Evolutionary conservation across 164 flowering plant genomes (phyloP).

Genomic region (Kalanchoe fedtschenkoi): DNA sequence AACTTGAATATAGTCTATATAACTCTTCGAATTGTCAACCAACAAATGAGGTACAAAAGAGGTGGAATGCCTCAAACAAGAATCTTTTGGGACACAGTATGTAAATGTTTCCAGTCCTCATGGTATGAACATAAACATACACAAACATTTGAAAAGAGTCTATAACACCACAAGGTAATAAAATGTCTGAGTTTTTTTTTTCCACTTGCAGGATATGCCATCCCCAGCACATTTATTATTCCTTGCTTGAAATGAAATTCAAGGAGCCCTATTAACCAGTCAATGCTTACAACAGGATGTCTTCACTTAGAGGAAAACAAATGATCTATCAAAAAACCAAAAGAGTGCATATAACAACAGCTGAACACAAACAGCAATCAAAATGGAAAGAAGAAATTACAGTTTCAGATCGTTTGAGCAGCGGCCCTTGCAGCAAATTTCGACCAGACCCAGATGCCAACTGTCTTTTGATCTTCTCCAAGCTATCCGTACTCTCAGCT

Average conservation of each 20-base stretch:
- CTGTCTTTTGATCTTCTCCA: constrained; percentile 96
- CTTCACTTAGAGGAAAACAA: not conserved
- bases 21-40: too few relatives aligned
- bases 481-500: constrained; percentile 47
- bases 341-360: not conserved
- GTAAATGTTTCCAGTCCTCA: too few relatives aligned
- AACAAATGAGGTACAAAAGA: too few relatives aligned
- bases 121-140: too few relatives aligned
- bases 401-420: constrained; percentile 94
- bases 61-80: too few relatives aligned
- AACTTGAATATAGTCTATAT: not conserved
- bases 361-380: not conserved
- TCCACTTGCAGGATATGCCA: too few relatives aligned
- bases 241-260: not conserved
- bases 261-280: not conserved
- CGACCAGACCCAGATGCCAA: constrained; percentile 79
- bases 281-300: too few relatives aligned
- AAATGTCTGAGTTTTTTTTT: too few relatives aligned
- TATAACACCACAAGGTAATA: too few relatives aligned
- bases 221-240: too few relatives aligned
- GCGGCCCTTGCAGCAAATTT: constrained; percentile 84
- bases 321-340: not conserved
- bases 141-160: too few relatives aligned
- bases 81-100: too few relatives aligned
- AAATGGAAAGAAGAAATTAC: constrained; percentile 23